A percentile compares a stretch with the other conserved stretches of the same genome.
phyloP scores from a whole-genome alignment of 768 basidiomycete species.

The Termitomyces sp. region DNA sequence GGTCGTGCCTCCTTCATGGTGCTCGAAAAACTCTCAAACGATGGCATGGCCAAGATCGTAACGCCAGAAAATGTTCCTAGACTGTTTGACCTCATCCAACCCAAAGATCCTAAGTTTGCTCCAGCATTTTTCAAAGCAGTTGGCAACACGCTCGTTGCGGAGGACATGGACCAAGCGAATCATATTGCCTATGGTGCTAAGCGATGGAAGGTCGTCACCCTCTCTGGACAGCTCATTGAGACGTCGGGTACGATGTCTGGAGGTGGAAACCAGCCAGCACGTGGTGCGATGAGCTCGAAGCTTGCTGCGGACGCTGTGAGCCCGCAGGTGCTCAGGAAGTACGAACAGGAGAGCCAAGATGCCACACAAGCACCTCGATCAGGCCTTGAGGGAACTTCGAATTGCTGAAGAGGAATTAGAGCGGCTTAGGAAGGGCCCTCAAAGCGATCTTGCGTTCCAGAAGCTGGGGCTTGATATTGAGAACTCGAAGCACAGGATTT shows the following conservation, averaged over 20 bases:
- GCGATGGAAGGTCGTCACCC: conserved; percentile 92
- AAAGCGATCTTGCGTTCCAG: conserved; percentile 76
- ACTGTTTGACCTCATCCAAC: conserved; percentile 91
- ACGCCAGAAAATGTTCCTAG: conserved; percentile 92
- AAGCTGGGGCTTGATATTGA: conserved; percentile 85
- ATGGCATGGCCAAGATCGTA: conserved; percentile 34
- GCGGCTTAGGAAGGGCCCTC: conserved; percentile 57
- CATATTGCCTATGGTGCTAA: conserved; percentile 76
- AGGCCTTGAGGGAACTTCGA: conserved; percentile 48
- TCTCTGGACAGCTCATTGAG: conserved; percentile 92
- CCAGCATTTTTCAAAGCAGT: conserved; percentile 90
- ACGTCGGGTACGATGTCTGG: conserved; percentile 97
- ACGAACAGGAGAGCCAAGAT: conserved; percentile 71
- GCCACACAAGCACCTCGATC: conserved; percentile 59
- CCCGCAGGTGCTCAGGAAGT: conserved; percentile 71
- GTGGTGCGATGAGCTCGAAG: conserved; percentile 94
- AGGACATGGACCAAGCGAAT: conserved; percentile 92
- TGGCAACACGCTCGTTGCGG: conserved; percentile 84
- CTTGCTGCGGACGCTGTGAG: conserved; percentile 74
- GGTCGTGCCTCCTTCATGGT: conserved; percentile 94
- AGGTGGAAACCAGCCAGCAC: conserved; percentile 73
- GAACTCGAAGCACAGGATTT: conserved; percentile 70
- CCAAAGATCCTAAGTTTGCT: conserved; percentile 80
- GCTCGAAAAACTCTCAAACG: conserved; percentile 69
- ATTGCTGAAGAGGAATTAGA: conserved; percentile 66